Evolutionary conservation across 2,329 filamentous ascomycete species (phyloP).

Genomic region (Blumeria graminis): DNA sequence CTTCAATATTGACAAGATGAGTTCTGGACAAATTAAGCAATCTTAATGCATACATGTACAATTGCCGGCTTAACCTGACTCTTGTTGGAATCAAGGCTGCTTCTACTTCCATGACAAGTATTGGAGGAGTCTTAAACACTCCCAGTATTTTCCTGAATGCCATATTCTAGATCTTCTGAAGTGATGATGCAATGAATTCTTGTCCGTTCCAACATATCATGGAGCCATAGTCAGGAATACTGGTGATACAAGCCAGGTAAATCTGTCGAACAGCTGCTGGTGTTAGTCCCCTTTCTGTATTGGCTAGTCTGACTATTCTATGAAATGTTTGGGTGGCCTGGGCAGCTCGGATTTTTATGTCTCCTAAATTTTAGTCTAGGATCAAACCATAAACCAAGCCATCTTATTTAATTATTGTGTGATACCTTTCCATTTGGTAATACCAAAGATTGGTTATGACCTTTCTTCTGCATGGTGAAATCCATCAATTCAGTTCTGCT

Average conservation of each 20-base stretch:
- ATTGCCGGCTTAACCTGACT: background rate
- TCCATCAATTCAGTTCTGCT: background rate
- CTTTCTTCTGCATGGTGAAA: background rate
- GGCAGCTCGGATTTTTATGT: background rate
- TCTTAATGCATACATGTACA: background rate
- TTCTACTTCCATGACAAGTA: background rate
- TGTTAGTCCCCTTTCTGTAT: background rate
- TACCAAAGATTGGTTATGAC: too few species aligned
- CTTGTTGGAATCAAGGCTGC: background rate
- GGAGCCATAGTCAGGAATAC: background rate
- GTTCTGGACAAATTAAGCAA: background rate
- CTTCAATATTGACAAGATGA: background rate
- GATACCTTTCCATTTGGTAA: too few species aligned
- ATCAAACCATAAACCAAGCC: background rate
- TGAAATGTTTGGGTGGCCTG: background rate
- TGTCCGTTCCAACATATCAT: background rate
- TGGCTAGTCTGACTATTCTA: background rate
- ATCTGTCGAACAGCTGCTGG: background rate
- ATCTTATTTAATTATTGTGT: too few species aligned
- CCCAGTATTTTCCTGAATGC: background rate
- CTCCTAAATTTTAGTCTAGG: background rate
- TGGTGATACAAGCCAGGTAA: background rate
- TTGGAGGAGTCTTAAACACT: background rate
- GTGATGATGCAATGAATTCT: background rate
- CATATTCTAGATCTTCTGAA: background rate